Evolutionary conservation across 805 yeast species (phyloP).

Genomic region (Candida maltosa): DNA sequence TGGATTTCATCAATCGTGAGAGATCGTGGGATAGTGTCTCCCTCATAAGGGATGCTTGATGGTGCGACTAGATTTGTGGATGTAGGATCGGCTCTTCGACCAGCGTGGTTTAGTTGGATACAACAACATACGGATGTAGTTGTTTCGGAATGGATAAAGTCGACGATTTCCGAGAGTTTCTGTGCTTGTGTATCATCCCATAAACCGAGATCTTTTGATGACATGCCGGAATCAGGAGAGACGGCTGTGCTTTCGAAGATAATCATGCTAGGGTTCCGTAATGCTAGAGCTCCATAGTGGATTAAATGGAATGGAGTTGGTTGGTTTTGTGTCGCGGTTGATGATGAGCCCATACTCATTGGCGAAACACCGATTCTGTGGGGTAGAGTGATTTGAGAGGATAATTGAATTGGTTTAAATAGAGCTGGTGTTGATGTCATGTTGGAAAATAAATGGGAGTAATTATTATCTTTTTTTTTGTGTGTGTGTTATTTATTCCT

Average conservation of each 20-base stretch:
- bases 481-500: too few relatives aligned
- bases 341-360: slow-evolving; percentile 51
- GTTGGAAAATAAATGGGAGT: background rate
- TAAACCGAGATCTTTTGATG: slow-evolving; percentile 46
- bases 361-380: slow-evolving; percentile 57
- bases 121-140: slow-evolving; percentile 34
- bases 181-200: slow-evolving; percentile 49
- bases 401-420: slow-evolving; percentile 42
- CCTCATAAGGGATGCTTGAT: slow-evolving; percentile 25
- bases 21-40: slow-evolving; percentile 35
- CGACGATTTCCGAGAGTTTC: slow-evolving; percentile 35
- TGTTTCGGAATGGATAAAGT: slow-evolving; percentile 42
- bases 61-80: slow-evolving; percentile 38
- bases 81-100: slow-evolving; percentile 40
- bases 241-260: slow-evolving; percentile 46
- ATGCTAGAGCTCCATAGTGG: slow-evolving; percentile 46
- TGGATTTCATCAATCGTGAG: slow-evolving; percentile 41
- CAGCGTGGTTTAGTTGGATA: slow-evolving; percentile 56
- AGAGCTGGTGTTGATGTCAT: too few relatives aligned
- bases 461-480: background rate
- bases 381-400: slow-evolving; percentile 33
- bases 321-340: slow-evolving; percentile 27
- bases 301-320: slow-evolving; percentile 45
- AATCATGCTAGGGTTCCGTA: slow-evolving; percentile 47
- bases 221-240: slow-evolving; percentile 36